These are phyloP conservation scores for Endothia cerciana DNA, from an alignment of 2,329 filamentous ascomycete species.

Conservation along the genomic window DNA sequence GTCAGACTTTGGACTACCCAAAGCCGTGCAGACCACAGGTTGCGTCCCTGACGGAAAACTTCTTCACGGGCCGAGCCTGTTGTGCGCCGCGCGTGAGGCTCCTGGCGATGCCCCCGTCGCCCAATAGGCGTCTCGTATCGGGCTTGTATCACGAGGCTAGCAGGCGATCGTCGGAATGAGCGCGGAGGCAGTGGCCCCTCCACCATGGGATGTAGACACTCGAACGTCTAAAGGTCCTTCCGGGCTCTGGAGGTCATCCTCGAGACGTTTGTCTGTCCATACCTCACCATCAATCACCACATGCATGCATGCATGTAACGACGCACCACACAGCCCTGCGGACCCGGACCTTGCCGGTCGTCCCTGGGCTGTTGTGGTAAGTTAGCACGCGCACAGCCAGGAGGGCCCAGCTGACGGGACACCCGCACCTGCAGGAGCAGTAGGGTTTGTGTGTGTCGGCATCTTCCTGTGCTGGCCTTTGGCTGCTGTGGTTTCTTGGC, in stretches of 20 bases:
- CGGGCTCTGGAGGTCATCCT: background rate
- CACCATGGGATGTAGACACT: background rate
- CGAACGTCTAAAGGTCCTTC: too few relatives aligned
- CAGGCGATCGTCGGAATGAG: background rate
- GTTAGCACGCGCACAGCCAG: background rate
- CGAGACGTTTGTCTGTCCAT: too few relatives aligned
- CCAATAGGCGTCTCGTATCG: background rate
- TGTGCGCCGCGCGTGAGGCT: background rate
- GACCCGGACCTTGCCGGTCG: background rate
- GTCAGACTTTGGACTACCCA: too few relatives aligned
- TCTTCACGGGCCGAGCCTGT: background rate
- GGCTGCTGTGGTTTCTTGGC: background rate
- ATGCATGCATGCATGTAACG: background rate
- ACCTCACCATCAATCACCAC: too few relatives aligned
- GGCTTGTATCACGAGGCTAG: background rate
- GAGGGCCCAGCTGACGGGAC: slow-evolving; percentile 2
- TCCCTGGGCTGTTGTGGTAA: too few relatives aligned
- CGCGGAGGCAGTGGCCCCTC: background rate
- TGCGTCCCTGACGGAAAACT: too few relatives aligned
- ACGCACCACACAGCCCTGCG: background rate
- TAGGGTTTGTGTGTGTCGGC: background rate
- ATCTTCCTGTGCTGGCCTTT: background rate
- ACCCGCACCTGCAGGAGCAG: slow-evolving; percentile 2
- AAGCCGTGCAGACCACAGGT: too few relatives aligned
- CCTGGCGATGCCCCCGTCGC: background rate